phyloP scores from a whole-genome alignment of 23 red algal genomes.

The Gracilaria domingensis region DNA sequence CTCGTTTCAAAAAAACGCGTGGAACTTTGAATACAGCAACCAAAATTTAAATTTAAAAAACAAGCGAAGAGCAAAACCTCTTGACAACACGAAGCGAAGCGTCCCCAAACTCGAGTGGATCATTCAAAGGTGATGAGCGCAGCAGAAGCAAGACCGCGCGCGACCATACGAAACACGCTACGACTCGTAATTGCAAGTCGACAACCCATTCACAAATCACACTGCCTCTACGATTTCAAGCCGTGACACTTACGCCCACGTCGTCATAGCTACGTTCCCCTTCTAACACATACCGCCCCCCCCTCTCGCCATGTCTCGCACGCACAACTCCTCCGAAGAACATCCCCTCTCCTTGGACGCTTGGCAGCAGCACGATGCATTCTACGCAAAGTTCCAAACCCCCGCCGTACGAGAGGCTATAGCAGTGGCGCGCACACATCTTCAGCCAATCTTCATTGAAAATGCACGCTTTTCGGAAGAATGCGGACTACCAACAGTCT shows the following conservation, averaged over 20 bases:
- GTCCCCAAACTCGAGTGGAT: background rate
- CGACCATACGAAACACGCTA: background rate
- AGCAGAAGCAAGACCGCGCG: background rate
- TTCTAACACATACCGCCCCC: background rate
- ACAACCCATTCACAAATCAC: background rate
- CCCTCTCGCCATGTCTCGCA: conserved; percentile 9
- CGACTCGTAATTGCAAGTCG: background rate
- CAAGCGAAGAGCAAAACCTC: background rate
- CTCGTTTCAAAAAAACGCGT: conserved; percentile 6
- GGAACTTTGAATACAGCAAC: background rate
- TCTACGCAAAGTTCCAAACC: conserved; percentile 1
- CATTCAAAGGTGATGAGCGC: conserved; percentile 11
- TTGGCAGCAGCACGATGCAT: conserved; percentile 30
- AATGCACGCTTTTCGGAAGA: conserved; percentile 9
- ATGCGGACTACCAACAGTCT: conserved; percentile 10
- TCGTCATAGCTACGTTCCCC: background rate
- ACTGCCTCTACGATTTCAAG: background rate
- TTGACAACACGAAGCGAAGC: background rate
- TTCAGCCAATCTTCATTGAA: conserved; percentile 29
- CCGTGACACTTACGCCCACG: background rate
- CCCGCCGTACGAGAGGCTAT: background rate
- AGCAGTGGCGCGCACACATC: background rate
- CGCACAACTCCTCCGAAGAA: background rate
- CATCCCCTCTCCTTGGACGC: background rate
- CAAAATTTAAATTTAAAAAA: background rate